Conservation (phyloP, 345 rosid genomes). For the Arabidopsis thaliana region TAIR10.1 NC_003074.8:6828501-6829000, state of each 20-base stretch:
- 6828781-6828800: slow-evolving; percentile 62
- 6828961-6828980: slow-evolving; percentile 51
- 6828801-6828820: slow-evolving; percentile 56
- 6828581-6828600: slow-evolving; percentile 2
- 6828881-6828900: slow-evolving; percentile 67
- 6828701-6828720: slow-evolving; percentile 60
- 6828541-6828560: slow-evolving; percentile 8
- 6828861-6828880: slow-evolving; percentile 56
- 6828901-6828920: slow-evolving; percentile 74
- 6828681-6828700: slow-evolving; percentile 73
- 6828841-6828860: slow-evolving; percentile 56
- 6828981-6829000: slow-evolving; percentile 27
- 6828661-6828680: slow-evolving; percentile 33
- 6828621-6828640: slow-evolving; percentile 5
- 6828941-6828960: slow-evolving; percentile 70
- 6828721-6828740: slow-evolving; percentile 55
- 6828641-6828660: not conserved
- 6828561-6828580: not conserved
- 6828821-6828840: slow-evolving; percentile 51
- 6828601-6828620: not conserved
- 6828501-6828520: not conserved
- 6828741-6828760: slow-evolving; percentile 62
- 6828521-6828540: slow-evolving; percentile 14
- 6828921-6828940: slow-evolving; percentile 68
- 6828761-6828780: slow-evolving; percentile 67